Evolutionary conservation across 352 stramenopile genomes (phyloP), one percentile per base, ranked within the genome.

Genomic region (Phytopythium litorale): DNA sequence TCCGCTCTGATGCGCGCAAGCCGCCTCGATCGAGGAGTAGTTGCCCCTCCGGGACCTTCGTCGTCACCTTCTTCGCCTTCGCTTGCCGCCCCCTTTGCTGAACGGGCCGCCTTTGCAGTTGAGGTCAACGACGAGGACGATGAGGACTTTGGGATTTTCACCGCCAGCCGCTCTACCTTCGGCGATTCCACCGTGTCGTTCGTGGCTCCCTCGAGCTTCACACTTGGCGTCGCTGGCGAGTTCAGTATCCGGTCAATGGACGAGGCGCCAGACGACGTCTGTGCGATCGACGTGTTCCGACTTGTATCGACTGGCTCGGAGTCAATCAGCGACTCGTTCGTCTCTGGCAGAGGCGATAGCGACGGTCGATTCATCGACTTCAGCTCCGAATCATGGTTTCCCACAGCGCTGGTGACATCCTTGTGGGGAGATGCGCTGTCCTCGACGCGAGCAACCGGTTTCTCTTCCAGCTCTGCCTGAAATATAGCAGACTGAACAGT

Each of bases 21-120:
- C 4, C 65, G 68, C 33, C 65, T 58, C 7, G 68, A 71, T 3
- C 63, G 58, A 40, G 68, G 66, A 16, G 71, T 76, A 4, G 58
- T 61, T 19, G 67, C 67, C 0, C 65, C 64, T 52, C 37, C 60
- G 16, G 49, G 57, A 33, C 60, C 62, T 76, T 89, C 71, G 56
- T 88, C 67, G 49, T 87, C 72, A 46, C 76, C 71, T 56, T 88
- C 67, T 71, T 89, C 66, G 46, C 70, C 70, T 62, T 76, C 73
- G 25, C 69, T 84, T 55, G 55, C 37, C 65, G 62, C 1, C 19
- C 58, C 37, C 56, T 37, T 56, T 12, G 9, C 16, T 15, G 32
- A 38, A 9, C 32, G 23, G 11, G 9, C 40, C 30, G 8, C 35
- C 12, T 53, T 56, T 21, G 33, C 32, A 19, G 48, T 12, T 13